phyloP scores from a whole-genome alignment of 2,329 filamentous ascomycete species.

The Alternaria gaisen region DNA sequence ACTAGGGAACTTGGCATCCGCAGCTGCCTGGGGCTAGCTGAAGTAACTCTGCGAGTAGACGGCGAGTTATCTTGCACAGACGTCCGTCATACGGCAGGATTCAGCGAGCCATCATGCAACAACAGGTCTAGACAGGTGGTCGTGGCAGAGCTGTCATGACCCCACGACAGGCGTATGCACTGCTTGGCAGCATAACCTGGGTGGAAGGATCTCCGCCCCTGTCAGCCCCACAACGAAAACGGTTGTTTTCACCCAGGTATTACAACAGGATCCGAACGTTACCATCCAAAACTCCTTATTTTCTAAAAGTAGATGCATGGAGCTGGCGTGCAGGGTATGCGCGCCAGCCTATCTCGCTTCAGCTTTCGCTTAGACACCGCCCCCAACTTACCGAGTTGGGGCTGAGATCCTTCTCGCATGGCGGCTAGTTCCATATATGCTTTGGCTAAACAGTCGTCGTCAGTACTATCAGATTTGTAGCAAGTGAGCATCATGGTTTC shows the following conservation, averaged over 20 bases:
- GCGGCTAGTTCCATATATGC: slow-evolving; percentile 27
- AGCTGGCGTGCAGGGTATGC: slow-evolving; percentile 7
- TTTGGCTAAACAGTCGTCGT: slow-evolving; percentile 9
- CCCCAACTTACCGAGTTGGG: slow-evolving; percentile 14
- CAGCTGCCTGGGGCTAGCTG: slow-evolving; percentile 12
- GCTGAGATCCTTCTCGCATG: slow-evolving; percentile 16
- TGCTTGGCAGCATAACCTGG: slow-evolving; percentile 25
- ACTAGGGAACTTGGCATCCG: slow-evolving; percentile 21
- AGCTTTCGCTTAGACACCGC: slow-evolving; percentile 19
- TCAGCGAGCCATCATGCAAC: slow-evolving; percentile 26
- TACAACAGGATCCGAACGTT: slow-evolving; percentile 18
- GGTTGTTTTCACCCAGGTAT: slow-evolving; percentile 22
- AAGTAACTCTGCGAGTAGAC: not conserved
- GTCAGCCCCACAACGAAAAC: slow-evolving; percentile 12
- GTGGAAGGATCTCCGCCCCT: slow-evolving; percentile 19
- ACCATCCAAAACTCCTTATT: slow-evolving; percentile 29
- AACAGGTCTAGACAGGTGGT: slow-evolving; percentile 14
- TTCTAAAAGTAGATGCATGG: slow-evolving; percentile 27
- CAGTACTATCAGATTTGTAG: slow-evolving; percentile 2
- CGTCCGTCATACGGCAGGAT: slow-evolving; percentile 2
- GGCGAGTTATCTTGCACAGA: slow-evolving; percentile 17
- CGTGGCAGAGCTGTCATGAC: slow-evolving; percentile 15
- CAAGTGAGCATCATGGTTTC: slow-evolving; percentile 31
- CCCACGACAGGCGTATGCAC: slow-evolving; percentile 9
- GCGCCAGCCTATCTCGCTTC: slow-evolving; percentile 21